Conservation (phyloP, 2,329 filamentous ascomycete species). For the Pseudogymnoascus sp. region DNA sequence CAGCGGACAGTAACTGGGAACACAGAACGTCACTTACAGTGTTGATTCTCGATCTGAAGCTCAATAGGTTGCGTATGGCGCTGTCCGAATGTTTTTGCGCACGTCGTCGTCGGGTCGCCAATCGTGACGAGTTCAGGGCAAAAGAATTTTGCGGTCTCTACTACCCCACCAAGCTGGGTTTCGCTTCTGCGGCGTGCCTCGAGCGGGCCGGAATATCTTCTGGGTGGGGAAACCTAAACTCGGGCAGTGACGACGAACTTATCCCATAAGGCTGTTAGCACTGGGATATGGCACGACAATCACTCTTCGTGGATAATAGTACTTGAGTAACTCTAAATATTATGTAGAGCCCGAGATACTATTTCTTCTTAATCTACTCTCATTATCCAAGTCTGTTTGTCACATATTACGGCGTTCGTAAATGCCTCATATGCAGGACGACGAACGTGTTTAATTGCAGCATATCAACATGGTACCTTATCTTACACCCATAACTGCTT, state of each 20-base stretch:
- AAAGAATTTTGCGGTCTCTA: neutral
- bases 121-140: conserved; percentile 1
- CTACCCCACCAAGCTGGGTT: neutral
- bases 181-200: neutral
- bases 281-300: neutral
- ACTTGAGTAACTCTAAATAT: neutral
- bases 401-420: neutral
- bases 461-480: neutral
- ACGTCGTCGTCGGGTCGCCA: neutral
- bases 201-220: neutral
- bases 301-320: neutral
- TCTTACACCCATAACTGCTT: neutral
- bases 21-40: neutral
- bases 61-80: neutral
- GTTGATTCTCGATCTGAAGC: neutral
- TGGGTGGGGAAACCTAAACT: neutral
- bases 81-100: neutral
- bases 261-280: neutral
- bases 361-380: neutral
- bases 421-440: neutral
- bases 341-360: neutral
- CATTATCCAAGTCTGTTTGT: neutral
- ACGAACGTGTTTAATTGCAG: neutral
- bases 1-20: neutral
- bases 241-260: neutral